These are phyloP conservation scores for Ceratocystis harringtonii DNA, from an alignment of 2,329 filamentous ascomycete species.

Conservation along the genomic window DNA sequence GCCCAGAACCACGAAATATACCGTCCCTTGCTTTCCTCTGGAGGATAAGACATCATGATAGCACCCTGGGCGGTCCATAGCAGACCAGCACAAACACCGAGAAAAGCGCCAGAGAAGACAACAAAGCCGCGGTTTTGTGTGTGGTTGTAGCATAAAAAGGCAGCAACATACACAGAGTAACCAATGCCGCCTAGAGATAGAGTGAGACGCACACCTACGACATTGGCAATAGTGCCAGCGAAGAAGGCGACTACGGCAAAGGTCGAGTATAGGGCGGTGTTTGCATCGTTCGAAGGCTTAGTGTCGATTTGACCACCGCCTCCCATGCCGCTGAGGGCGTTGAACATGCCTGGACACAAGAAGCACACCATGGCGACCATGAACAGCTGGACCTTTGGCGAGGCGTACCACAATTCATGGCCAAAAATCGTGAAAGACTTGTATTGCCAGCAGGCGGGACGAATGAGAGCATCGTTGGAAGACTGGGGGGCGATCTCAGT, in stretches of 20 bases:
- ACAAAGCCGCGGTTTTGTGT: constrained; percentile 53
- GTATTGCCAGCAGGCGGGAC: constrained; percentile 52
- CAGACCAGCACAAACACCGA: constrained; percentile 64
- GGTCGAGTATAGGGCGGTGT: constrained; percentile 56
- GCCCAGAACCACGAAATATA: constrained; percentile 91
- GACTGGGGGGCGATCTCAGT: constrained; percentile 7
- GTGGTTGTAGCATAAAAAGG: constrained; percentile 57
- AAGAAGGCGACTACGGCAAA: constrained; percentile 55
- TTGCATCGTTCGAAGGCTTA: constrained; percentile 47
- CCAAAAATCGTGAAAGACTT: constrained; percentile 40
- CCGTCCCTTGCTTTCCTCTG: constrained; percentile 65
- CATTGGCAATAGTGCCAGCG: constrained; percentile 65
- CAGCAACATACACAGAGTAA: constrained; percentile 59
- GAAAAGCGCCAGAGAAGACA: constrained; percentile 59
- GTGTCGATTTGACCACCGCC: constrained; percentile 45
- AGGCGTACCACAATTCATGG: constrained; percentile 52
- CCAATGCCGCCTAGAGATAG: constrained; percentile 60
- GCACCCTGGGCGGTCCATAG: constrained; percentile 73
- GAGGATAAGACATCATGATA: constrained; percentile 82
- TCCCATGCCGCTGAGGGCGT: constrained; percentile 49
- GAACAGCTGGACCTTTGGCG: constrained; percentile 54
- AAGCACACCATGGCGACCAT: constrained; percentile 45
- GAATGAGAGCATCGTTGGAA: constrained; percentile 19
- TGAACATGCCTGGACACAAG: constrained; percentile 60
- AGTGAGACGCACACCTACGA: constrained; percentile 52